These are phyloP conservation scores for Catunica adiposa DNA, from an alignment of 2,329 filamentous ascomycete species.

Conservation along the genomic window DNA sequence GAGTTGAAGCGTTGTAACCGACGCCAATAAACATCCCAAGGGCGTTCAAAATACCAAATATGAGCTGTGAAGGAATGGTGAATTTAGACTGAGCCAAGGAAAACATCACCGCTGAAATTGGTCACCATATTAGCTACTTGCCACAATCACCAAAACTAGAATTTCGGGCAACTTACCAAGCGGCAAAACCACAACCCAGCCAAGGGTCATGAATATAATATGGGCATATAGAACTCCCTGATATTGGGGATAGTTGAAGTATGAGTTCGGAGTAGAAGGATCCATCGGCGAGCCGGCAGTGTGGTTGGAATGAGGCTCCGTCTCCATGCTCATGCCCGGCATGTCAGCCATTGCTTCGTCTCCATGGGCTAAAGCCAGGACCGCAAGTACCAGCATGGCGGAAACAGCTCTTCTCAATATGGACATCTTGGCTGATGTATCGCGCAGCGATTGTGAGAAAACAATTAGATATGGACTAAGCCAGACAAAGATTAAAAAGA, in stretches of 20 bases:
- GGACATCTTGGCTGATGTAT: slow-evolving; percentile 6
- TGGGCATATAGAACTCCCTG: slow-evolving; percentile 47
- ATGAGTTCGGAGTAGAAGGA: slow-evolving; percentile 27
- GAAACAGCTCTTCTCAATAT: background rate
- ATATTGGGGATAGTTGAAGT: slow-evolving; percentile 41
- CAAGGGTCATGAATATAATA: slow-evolving; percentile 50
- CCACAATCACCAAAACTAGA: background rate
- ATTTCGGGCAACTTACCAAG: slow-evolving; percentile 38
- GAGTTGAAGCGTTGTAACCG: slow-evolving; percentile 65
- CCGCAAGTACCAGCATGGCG: slow-evolving; percentile 3
- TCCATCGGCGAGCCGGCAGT: background rate
- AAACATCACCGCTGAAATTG: slow-evolving; percentile 56
- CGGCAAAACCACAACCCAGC: slow-evolving; percentile 59
- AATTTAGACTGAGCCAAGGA: slow-evolving; percentile 66
- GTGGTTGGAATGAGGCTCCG: slow-evolving; percentile 12
- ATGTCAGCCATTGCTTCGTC: background rate
- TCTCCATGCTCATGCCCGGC: slow-evolving; percentile 14
- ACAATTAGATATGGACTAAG: background rate
- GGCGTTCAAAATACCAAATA: slow-evolving; percentile 47
- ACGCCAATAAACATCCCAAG: slow-evolving; percentile 47
- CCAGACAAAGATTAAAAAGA: background rate
- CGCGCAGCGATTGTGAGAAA: slow-evolving; percentile 8
- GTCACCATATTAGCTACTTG: no score
- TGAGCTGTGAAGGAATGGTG: slow-evolving; percentile 50
- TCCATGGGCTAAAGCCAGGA: slow-evolving; percentile 9